These are phyloP conservation scores for Populus euphratica DNA, from an alignment of 345 rosid species.

Conservation along the genomic window DNA sequence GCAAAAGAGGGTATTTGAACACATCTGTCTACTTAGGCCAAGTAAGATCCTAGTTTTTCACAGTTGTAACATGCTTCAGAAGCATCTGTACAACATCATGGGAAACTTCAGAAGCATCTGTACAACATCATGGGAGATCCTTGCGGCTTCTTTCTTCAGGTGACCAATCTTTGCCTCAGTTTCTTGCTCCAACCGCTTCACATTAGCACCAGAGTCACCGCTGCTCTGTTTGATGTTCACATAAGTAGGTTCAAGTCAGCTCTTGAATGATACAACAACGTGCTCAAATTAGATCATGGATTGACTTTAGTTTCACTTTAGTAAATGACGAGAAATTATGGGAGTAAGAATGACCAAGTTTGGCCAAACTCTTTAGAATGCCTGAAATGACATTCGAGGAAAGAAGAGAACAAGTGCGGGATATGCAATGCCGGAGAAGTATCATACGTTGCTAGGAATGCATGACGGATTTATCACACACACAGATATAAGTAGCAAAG, in stretches of 20 bases:
- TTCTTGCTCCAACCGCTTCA: slow-evolving; percentile 78
- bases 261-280: background rate
- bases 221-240: slow-evolving; percentile 47
- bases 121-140: slow-evolving; percentile 56
- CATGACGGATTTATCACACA: background rate
- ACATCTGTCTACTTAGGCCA: background rate
- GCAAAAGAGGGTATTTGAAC: background rate
- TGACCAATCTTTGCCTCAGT: slow-evolving; percentile 63
- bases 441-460: background rate
- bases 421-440: background rate
- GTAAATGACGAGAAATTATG: too few species aligned
- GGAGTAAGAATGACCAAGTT: background rate
- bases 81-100: slow-evolving; percentile 47
- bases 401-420: background rate
- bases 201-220: slow-evolving; percentile 86
- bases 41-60: slow-evolving; percentile 51
- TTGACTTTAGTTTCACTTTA: too few species aligned
- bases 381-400: background rate
- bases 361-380: background rate
- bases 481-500: background rate
- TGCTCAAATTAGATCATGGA: too few species aligned
- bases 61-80: slow-evolving; percentile 73
- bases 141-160: slow-evolving; percentile 51
- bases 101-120: slow-evolving; percentile 55
- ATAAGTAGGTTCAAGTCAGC: slow-evolving; percentile 5